phyloP scores from a whole-genome alignment of 2,329 filamentous ascomycete genomes.

The Penicillium thymicola region DNA sequence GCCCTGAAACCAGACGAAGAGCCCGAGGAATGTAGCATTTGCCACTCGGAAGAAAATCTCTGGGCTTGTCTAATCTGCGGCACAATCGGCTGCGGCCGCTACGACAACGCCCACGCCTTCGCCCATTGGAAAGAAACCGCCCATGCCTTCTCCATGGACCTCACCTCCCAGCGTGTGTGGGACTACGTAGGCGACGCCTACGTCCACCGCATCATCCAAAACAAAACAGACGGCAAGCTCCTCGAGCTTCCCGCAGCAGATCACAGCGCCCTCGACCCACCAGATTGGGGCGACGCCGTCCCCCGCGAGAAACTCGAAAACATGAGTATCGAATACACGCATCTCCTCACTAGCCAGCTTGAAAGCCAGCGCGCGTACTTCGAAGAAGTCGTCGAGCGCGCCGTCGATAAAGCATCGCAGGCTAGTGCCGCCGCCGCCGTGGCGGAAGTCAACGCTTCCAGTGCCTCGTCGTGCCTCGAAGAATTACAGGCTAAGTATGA shows the following conservation, averaged over 20 bases:
- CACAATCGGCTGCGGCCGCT: conserved; percentile 87
- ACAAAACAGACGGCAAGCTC: conserved; percentile 87
- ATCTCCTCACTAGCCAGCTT: conserved; percentile 86
- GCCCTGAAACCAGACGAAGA: conserved; percentile 55
- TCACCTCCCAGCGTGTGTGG: conserved; percentile 94
- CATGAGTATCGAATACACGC: conserved; percentile 91
- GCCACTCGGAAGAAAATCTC: conserved; percentile 75
- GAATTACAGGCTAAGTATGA: conserved; percentile 57
- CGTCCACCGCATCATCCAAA: conserved; percentile 91
- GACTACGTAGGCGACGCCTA: conserved; percentile 95
- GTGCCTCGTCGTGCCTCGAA: conserved; percentile 54
- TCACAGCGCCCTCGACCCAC: conserved; percentile 42
- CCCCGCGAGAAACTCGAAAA: conserved; percentile 64
- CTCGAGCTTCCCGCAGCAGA: conserved; percentile 74
- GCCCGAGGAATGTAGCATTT: conserved; percentile 66
- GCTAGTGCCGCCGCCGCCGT: conserved; percentile 56
- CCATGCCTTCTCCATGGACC: conserved; percentile 89
- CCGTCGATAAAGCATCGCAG: conserved; percentile 80
- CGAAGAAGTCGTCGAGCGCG: conserved; percentile 84
- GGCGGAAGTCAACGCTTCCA: conserved; percentile 63
- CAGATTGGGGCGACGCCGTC: conserved; percentile 46
- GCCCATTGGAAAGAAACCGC: conserved; percentile 86
- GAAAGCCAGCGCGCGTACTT: conserved; percentile 93
- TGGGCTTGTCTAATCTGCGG: conserved; percentile 97
- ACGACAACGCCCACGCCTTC: conserved; percentile 90